Conservation (phyloP, 2,329 filamentous ascomycete species). For the Penicillium italicum region DNA sequence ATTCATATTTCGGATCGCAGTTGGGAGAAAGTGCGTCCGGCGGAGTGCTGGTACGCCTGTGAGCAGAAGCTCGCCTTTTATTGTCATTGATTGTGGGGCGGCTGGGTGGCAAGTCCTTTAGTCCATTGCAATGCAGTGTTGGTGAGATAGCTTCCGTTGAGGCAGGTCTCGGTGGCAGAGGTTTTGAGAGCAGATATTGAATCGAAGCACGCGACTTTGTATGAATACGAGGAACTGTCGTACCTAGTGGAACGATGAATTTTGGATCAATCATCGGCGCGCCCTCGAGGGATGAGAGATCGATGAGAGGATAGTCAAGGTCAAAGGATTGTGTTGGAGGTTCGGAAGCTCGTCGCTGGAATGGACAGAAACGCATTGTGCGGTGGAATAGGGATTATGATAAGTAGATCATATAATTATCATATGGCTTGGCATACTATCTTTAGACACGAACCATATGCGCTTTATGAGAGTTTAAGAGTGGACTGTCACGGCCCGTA, state of each 20-base stretch:
- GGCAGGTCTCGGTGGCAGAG: conserved; percentile 13
- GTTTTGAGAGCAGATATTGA: conserved; percentile 18
- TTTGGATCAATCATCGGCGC: conserved; percentile 28
- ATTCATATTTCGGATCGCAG: background rate
- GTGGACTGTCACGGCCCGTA: conserved; percentile 14
- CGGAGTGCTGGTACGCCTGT: background rate
- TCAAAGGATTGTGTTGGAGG: background rate
- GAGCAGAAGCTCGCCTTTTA: background rate
- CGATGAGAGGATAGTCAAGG: conserved; percentile 19
- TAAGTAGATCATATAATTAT: background rate
- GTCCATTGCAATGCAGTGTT: background rate
- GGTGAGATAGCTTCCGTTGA: background rate
- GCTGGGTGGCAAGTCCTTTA: background rate
- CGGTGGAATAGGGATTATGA: background rate
- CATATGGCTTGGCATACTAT: conserved; percentile 4
- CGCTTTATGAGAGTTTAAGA: conserved; percentile 1
- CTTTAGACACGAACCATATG: conserved; percentile 13
- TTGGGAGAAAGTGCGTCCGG: background rate
- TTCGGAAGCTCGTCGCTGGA: conserved; percentile 5
- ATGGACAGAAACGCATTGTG: conserved; percentile 11
- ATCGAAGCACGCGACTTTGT: conserved; percentile 5
- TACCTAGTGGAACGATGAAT: conserved; percentile 10
- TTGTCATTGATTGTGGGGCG: background rate
- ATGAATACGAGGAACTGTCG: background rate
- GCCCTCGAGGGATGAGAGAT: conserved; percentile 38